phyloP scores from a whole-genome alignment of 805 yeast species.

The Saccharomycopsis fodiens region DNA sequence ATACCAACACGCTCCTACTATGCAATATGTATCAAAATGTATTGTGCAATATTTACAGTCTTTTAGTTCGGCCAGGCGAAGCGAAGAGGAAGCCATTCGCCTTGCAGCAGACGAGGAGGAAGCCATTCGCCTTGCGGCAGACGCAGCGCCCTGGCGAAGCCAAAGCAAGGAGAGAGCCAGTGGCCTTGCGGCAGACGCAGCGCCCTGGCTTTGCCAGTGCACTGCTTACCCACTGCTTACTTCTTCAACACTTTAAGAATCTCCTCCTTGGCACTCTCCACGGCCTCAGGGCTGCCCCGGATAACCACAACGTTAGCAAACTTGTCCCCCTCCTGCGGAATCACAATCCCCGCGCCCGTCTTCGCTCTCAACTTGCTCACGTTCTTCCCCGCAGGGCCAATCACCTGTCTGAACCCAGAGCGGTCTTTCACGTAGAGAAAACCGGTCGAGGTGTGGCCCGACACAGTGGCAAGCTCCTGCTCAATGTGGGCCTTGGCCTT shows the following conservation, averaged over 20 bases:
- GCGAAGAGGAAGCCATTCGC: too few species aligned
- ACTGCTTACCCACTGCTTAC: too few species aligned
- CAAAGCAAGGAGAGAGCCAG: too few species aligned
- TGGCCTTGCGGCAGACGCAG: too few species aligned
- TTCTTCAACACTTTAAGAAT: slow-evolving; percentile 26
- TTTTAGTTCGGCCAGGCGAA: too few species aligned
- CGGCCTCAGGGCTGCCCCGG: slow-evolving; percentile 51
- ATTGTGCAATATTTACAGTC: too few species aligned
- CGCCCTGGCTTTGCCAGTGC: too few species aligned
- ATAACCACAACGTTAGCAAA: slow-evolving; percentile 47
- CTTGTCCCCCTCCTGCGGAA: slow-evolving; percentile 54
- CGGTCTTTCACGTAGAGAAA: slow-evolving; percentile 55
- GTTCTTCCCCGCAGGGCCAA: slow-evolving; percentile 72
- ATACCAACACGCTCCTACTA: too few species aligned
- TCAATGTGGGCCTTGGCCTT: slow-evolving; percentile 47
- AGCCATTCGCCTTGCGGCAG: too few species aligned
- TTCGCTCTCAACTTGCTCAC: slow-evolving; percentile 53
- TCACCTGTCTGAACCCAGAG: slow-evolving; percentile 47
- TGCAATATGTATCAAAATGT: too few species aligned
- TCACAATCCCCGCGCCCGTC: slow-evolving; percentile 49
- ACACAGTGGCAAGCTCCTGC: slow-evolving; percentile 40
- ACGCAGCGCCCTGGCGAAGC: too few species aligned
- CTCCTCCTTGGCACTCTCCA: slow-evolving; percentile 40
- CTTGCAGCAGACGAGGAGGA: too few species aligned
- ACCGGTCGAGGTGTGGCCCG: slow-evolving; percentile 41